These are phyloP conservation scores for Rubroboletus satanas DNA, from an alignment of 768 basidiomycete species.

Conservation along the genomic window DNA sequence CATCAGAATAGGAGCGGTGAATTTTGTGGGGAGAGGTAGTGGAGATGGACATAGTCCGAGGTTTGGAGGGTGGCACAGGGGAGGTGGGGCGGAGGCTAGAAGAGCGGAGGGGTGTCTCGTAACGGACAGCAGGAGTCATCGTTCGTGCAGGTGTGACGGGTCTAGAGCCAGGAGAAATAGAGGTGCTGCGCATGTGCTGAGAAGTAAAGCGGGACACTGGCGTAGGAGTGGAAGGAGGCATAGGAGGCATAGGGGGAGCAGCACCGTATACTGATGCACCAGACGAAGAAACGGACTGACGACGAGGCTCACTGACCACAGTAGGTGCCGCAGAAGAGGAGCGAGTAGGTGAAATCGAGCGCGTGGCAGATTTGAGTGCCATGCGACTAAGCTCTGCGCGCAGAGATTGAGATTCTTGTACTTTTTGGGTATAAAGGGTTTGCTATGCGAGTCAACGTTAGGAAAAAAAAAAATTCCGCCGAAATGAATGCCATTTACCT, in stretches of 20 bases:
- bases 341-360: slow-evolving; percentile 23
- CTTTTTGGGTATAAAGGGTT: slow-evolving; percentile 59
- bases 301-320: slow-evolving; percentile 22
- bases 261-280: slow-evolving; percentile 33
- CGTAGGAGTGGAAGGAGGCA: slow-evolving; percentile 43
- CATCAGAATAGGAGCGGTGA: slow-evolving; percentile 59
- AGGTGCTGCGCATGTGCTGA: slow-evolving; percentile 55
- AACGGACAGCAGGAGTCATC: slow-evolving; percentile 25
- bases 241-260: slow-evolving; percentile 33
- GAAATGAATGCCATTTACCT: slow-evolving; percentile 43
- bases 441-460: slow-evolving; percentile 40
- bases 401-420: slow-evolving; percentile 66
- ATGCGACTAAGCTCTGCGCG: slow-evolving; percentile 61
- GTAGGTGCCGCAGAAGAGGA: slow-evolving; percentile 28
- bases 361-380: slow-evolving; percentile 32
- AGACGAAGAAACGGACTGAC: slow-evolving; percentile 31
- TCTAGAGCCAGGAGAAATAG: slow-evolving; percentile 36
- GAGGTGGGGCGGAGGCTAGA: slow-evolving; percentile 29
- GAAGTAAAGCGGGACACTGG: slow-evolving; percentile 51
- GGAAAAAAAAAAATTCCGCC: slow-evolving; percentile 5
- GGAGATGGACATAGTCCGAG: slow-evolving; percentile 47
- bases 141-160: slow-evolving; percentile 33
- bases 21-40: slow-evolving; percentile 54
- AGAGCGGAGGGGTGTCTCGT: slow-evolving; percentile 31
- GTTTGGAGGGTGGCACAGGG: slow-evolving; percentile 36